phyloP scores from a whole-genome alignment of 1,284 basidiomycete genomes.

The Lentinus polychrous region DNA sequence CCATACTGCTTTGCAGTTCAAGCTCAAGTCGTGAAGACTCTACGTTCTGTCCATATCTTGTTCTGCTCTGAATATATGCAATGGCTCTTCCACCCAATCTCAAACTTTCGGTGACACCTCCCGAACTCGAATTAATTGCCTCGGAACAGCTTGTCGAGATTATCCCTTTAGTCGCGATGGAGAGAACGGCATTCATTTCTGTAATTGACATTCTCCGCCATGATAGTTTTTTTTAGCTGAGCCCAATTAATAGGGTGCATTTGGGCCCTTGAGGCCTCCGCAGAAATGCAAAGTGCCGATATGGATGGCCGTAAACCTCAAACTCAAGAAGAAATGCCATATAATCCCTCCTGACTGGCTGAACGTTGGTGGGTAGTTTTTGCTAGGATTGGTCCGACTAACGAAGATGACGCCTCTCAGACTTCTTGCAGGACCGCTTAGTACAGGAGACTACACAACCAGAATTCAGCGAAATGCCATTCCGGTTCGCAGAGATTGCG shows the following conservation, averaged over 20 bases:
- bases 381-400: neutral
- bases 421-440: conserved; percentile 71
- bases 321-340: conserved; percentile 89
- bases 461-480: conserved; percentile 74
- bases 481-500: conserved; percentile 83
- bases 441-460: conserved; percentile 64
- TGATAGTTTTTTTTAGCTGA: neutral
- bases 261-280: conserved; percentile 90
- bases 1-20: too few species aligned
- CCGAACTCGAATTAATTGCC: conserved; percentile 83
- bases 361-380: conserved; percentile 58
- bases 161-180: conserved; percentile 82
- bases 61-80: neutral
- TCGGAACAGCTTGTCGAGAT: conserved; percentile 79
- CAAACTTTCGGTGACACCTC: conserved; percentile 59
- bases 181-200: conserved; percentile 81
- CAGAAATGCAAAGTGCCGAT: conserved; percentile 78
- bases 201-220: conserved; percentile 33
- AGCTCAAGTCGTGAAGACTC: too few species aligned
- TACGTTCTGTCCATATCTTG: too few species aligned
- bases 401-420: conserved; percentile 30
- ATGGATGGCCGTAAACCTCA: conserved; percentile 93
- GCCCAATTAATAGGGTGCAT: conserved; percentile 71
- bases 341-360: conserved; percentile 90
- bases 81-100: conserved; percentile 59